These are phyloP conservation scores for Juglanconis oblonga DNA, from an alignment of 2,329 filamentous ascomycete genomes.

Conservation along the genomic window DNA sequence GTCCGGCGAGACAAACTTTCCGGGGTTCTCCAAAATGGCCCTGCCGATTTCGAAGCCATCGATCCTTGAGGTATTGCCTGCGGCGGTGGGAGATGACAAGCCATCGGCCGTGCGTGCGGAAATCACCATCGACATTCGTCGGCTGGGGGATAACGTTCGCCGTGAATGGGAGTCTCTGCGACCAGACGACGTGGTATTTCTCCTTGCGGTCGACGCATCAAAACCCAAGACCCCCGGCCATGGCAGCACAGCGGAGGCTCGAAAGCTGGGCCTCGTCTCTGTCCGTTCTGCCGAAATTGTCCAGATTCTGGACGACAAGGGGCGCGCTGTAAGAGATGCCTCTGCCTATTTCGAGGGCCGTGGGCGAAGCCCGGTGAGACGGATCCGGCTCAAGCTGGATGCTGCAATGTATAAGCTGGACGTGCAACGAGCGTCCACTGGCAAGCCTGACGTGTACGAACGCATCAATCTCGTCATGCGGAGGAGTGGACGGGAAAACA, in stretches of 20 bases:
- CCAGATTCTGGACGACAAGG: conserved; percentile 82
- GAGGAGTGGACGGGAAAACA: conserved; percentile 85
- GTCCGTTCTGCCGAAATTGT: conserved; percentile 83
- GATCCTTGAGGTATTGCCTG: conserved; percentile 80
- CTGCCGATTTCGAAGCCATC: conserved; percentile 81
- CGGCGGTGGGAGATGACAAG: conserved; percentile 76
- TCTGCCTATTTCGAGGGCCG: conserved; percentile 62
- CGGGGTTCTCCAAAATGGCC: conserved; percentile 89
- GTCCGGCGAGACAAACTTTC: conserved; percentile 68
- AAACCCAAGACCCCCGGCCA: conserved; percentile 52
- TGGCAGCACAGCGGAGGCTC: conserved; percentile 45
- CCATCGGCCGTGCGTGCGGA: conserved; percentile 87
- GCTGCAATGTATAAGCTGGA: conserved; percentile 74
- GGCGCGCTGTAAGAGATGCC: conserved; percentile 65
- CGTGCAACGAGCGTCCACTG: conserved; percentile 59
- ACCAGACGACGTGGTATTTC: conserved; percentile 84
- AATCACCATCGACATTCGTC: conserved; percentile 77
- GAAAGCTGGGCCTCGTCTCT: conserved; percentile 64
- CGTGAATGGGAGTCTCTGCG: conserved; percentile 88
- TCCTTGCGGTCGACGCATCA: conserved; percentile 70
- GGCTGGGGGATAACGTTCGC: conserved; percentile 71
- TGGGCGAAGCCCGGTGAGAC: conserved; percentile 58
- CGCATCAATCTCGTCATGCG: conserved; percentile 83
- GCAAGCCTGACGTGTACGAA: conserved; percentile 78
- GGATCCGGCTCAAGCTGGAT: conserved; percentile 80